phyloP scores from a whole-genome alignment of 306 rosid genomes.

The Citrullus colocynthis region DNA sequence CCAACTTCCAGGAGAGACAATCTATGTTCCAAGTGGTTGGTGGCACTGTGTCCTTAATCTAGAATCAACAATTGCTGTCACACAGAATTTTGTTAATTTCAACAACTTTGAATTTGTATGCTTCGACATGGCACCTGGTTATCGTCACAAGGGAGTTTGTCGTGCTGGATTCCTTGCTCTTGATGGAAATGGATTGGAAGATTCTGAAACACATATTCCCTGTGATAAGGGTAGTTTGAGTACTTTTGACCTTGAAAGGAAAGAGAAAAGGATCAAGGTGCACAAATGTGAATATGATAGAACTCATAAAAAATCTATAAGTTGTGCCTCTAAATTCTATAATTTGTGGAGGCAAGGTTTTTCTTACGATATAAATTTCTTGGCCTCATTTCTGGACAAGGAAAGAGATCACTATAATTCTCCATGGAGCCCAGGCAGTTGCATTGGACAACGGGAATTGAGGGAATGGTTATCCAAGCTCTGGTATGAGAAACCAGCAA shows the following conservation, averaged over 20 bases:
- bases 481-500: slow-evolving; percentile 68
- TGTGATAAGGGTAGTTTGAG: slow-evolving; percentile 16
- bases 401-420: slow-evolving; percentile 80
- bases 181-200: slow-evolving; percentile 45
- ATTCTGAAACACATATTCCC: slow-evolving; percentile 21
- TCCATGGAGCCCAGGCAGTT: slow-evolving; percentile 81
- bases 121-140: slow-evolving; percentile 99
- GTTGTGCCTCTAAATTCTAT: slow-evolving; percentile 34
- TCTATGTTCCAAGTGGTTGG: slow-evolving; percentile 98
- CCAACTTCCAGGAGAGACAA: slow-evolving; percentile 93
- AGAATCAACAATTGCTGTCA: slow-evolving; percentile 87
- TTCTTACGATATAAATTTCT: slow-evolving; percentile 69
- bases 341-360: slow-evolving; percentile 55
- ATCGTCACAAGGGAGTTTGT: slow-evolving; percentile 91
- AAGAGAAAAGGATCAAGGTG: slow-evolving; percentile 56
- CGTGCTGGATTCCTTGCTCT: slow-evolving; percentile 92
- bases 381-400: slow-evolving; percentile 66
- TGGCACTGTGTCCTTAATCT: slow-evolving; percentile 96
- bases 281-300: slow-evolving; percentile 36
- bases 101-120: slow-evolving; percentile 87
- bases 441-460: slow-evolving; percentile 89
- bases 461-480: slow-evolving; percentile 90
- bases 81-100: slow-evolving; percentile 83
- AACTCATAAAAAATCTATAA: slow-evolving; percentile 13
- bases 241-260: slow-evolving; percentile 42